A percentile compares a stretch with the other conserved stretches of the same genome.
These are phyloP conservation scores for Cudoniella acicularis DNA, from an alignment of 495 filamentous ascomycete genomes.

Conservation along the genomic window DNA sequence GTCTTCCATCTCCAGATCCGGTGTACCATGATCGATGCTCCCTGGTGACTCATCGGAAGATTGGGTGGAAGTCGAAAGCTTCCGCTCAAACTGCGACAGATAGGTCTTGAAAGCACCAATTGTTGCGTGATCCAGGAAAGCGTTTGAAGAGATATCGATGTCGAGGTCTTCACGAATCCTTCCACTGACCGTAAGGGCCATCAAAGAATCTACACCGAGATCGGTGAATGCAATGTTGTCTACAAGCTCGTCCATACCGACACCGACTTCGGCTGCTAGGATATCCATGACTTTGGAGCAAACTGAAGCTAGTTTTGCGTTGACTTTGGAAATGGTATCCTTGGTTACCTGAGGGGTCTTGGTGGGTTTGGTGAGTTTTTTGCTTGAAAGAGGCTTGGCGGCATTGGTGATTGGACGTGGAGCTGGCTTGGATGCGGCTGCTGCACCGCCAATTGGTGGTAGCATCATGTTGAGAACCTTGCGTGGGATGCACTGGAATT, in stretches of 20 bases:
- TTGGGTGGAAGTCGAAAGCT: slow-evolving; percentile 35
- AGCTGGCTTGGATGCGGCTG: slow-evolving; percentile 17
- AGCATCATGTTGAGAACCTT: slow-evolving; percentile 63
- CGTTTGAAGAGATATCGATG: slow-evolving; percentile 48
- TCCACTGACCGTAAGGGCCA: slow-evolving; percentile 51
- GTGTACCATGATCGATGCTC: slow-evolving; percentile 41
- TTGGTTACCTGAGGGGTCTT: slow-evolving; percentile 13
- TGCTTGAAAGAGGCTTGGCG: neutral
- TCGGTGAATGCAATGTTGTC: slow-evolving; percentile 51
- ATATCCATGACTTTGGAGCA: slow-evolving; percentile 50
- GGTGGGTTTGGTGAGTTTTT: slow-evolving; percentile 11
- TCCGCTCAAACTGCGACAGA: slow-evolving; percentile 43
- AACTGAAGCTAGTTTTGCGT: slow-evolving; percentile 10
- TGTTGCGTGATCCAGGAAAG: slow-evolving; percentile 54
- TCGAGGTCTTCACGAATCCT: slow-evolving; percentile 55
- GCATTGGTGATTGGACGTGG: slow-evolving; percentile 1
- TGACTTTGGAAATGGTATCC: slow-evolving; percentile 35
- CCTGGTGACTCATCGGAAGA: neutral
- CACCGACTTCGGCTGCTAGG: slow-evolving; percentile 61
- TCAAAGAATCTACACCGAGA: slow-evolving; percentile 58
- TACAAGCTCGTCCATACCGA: slow-evolving; percentile 55
- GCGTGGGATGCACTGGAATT: slow-evolving; percentile 65
- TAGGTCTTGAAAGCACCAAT: slow-evolving; percentile 34
- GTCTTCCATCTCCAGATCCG: slow-evolving; percentile 34
- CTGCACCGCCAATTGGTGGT: slow-evolving; percentile 57